These are phyloP conservation scores for Aureobasidium lini DNA, from an alignment of 2,329 filamentous ascomycete species.

Conservation along the genomic window DNA sequence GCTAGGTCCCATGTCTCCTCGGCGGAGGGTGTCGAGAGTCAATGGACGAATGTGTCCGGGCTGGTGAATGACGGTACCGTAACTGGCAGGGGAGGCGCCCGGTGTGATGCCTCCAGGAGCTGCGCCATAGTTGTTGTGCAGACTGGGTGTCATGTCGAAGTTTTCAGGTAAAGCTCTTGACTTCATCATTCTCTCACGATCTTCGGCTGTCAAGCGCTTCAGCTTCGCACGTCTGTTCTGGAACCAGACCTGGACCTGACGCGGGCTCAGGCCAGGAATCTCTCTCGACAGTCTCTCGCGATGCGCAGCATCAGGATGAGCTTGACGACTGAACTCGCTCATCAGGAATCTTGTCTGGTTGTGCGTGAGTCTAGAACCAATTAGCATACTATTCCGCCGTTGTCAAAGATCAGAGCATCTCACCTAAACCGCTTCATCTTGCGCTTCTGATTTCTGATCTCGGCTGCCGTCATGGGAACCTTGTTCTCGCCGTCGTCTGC, in stretches of 20 bases:
- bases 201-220: constrained; percentile 53
- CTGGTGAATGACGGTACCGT: constrained; percentile 20
- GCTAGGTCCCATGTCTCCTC: constrained; percentile 58
- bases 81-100: constrained; percentile 39
- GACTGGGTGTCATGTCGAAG: constrained; percentile 52
- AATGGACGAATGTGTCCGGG: constrained; percentile 58
- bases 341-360: constrained; percentile 96
- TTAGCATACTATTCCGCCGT: background rate
- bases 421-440: constrained; percentile 74
- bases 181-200: constrained; percentile 54
- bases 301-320: constrained; percentile 87
- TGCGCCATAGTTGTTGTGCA: constrained; percentile 48
- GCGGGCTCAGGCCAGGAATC: constrained; percentile 82
- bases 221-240: constrained; percentile 58
- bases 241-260: constrained; percentile 97
- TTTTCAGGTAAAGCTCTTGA: constrained; percentile 52
- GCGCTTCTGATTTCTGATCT: constrained; percentile 42
- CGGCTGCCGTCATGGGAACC: constrained; percentile 37
- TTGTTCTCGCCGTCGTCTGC: constrained; percentile 18
- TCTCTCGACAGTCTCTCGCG: constrained; percentile 79
- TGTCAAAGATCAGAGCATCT: background rate
- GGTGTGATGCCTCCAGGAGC: constrained; percentile 40
- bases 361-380: constrained; percentile 65
- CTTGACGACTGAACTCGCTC: constrained; percentile 93
- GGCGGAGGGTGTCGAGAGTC: constrained; percentile 60